Evolutionary conservation across 495 filamentous ascomycete genomes (phyloP), one percentile per base, ranked within the genome.

Genomic region (Hyphodiscus hymeniophilus): DNA sequence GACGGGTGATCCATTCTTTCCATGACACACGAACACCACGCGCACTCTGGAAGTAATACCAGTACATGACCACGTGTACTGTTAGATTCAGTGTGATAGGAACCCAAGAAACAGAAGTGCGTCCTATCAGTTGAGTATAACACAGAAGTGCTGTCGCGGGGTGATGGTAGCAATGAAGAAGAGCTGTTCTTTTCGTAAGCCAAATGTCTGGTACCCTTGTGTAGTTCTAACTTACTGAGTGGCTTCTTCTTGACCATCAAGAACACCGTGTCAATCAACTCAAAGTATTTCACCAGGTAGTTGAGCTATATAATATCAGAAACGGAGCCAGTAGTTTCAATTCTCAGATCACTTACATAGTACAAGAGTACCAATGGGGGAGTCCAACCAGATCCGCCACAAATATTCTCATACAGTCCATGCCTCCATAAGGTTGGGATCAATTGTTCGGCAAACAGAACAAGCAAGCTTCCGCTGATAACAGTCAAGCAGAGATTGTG

Each of bases 211-310:
- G 23, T 34, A 18, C 42, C 32, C 3, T 12, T 45, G 22, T 6
- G 2, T 6, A 33, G n/a, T n/a, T n/a, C n/a, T 18, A 22, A 56
- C 78, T 50, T 78, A 84, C 81, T 85, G 61, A 87, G 66, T 24
- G 85, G 85, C 74, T 89, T 90, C 74, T 90, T 90, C 79, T 89
- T 89, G 54, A 89, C 67, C 67, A 88, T 81, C 47, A 90, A 66
- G 74, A 90, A 90, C 55, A 83, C 74, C 42, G 85, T 90, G 62
- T 90, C 85, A 53, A 89, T 60, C 36, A 90, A 72, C 60, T 90
- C 85, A 44, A 89, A 73, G 64, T 86, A 90, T 66, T 89, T 89
- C 55, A 82, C 87, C 18, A 89, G 75, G 69, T 89, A 89, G 67
- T 89, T 90, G 52, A 90, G 68, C 85, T 89, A 55, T 12, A 30